Evolutionary conservation across 768 basidiomycete species (phyloP), one percentile per base, ranked within the genome.

Genomic region (Cubamyces sp.): DNA sequence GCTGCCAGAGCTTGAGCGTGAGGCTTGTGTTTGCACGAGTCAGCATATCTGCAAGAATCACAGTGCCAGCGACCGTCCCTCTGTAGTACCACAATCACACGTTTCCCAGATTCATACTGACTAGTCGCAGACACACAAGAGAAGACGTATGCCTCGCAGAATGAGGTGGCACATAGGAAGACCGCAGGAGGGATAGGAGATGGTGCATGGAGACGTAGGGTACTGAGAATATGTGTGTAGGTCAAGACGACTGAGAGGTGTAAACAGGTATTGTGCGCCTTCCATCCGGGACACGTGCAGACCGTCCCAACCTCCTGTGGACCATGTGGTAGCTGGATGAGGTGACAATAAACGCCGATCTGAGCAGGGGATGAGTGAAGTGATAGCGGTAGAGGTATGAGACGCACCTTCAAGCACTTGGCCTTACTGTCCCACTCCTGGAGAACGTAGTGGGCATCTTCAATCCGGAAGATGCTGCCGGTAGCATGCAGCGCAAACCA

Each of bases 21-120:
- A 1, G 58, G 58, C 8, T 26, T 37, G 23, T 60, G 58, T 18
- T 60, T 60, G 37, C 58, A 60, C 4, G 30, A 21, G 9, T 45
- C 41, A 19, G 43, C 2, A 18, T 53, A 60, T 9, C 58, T 1
- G 25, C 58, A 60, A 1, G 58, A 60, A 26, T 52, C 18, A 18
- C 58, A 60, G 28, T 60, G 58, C 58, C 58, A 60, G 1, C 58
- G 58, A 1, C 58, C 58, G n/a, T 60, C 51, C 3, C 58, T 15
- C 21, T 53, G 58, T 11, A 25, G 53, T 14, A 51, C n/a, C 12
- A 60, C 58, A 16, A 60, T 60, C 5, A 60, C 58, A 19, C 58
- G 58, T 34, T 60, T 60, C 1, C 58, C 51, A 5, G 50, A 52
- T 18, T 53, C 51, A 18, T 53, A 60, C 21, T 15, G 18, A 4